Conservation (phyloP, 352 stramenopile genomes). For the Phytophthora pini region DNA sequence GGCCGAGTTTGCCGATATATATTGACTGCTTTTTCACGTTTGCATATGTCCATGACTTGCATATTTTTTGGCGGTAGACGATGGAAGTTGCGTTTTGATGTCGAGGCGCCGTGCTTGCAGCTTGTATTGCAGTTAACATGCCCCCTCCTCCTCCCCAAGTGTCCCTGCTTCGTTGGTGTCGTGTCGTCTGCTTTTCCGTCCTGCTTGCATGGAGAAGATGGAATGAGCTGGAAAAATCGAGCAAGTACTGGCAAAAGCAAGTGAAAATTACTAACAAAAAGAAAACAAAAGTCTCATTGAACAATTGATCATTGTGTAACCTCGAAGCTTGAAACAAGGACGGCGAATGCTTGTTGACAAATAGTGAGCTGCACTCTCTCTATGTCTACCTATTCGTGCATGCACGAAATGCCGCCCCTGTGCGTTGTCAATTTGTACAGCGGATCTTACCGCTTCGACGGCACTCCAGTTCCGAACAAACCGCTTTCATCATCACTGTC, state of each 20-base stretch:
- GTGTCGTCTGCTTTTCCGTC: slow-evolving; percentile 26
- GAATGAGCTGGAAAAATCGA: slow-evolving; percentile 24
- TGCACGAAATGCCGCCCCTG: slow-evolving; percentile 10
- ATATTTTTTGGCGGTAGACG: slow-evolving; percentile 37
- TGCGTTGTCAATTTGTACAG: slow-evolving; percentile 15
- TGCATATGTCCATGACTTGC: slow-evolving; percentile 31
- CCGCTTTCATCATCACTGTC: slow-evolving; percentile 83
- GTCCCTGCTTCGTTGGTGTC: slow-evolving; percentile 27
- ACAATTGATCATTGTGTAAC: slow-evolving; percentile 20
- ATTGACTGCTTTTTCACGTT: slow-evolving; percentile 38
- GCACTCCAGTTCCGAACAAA: slow-evolving; percentile 81
- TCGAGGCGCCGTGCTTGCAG: slow-evolving; percentile 26
- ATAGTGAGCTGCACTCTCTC: slow-evolving; percentile 25
- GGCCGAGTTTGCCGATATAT: slow-evolving; percentile 26
- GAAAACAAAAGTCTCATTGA: slow-evolving; percentile 33
- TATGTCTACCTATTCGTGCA: slow-evolving; percentile 30
- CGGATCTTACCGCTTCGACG: slow-evolving; percentile 61
- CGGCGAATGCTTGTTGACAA: slow-evolving; percentile 28
- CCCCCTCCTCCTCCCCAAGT: slow-evolving; percentile 6
- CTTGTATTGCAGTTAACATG: slow-evolving; percentile 16
- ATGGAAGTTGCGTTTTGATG: slow-evolving; percentile 44
- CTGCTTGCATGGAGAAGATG: slow-evolving; percentile 26
- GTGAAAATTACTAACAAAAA: slow-evolving; percentile 34
- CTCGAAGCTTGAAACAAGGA: slow-evolving; percentile 18
- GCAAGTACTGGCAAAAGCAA: slow-evolving; percentile 28